These are phyloP conservation scores for Gossypium turneri DNA, from an alignment of 345 rosid genomes.

Conservation along the genomic window DNA sequence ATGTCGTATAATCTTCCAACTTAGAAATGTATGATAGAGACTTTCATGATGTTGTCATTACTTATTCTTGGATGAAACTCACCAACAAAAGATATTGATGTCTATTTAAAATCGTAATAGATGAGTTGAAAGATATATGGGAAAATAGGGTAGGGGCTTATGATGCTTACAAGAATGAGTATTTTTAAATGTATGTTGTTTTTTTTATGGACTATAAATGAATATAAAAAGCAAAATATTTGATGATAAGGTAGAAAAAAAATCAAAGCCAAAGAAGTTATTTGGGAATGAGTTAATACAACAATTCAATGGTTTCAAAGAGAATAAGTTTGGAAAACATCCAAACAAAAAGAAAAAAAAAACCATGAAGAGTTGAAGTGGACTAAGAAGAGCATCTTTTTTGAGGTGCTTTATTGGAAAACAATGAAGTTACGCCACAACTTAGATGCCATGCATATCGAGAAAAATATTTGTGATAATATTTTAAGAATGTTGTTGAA, in stretches of 20 bases:
- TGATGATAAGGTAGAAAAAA: not conserved
- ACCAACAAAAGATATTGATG: not conserved
- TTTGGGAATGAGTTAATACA: not conserved
- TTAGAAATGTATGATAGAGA: not conserved
- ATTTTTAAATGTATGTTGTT: not conserved
- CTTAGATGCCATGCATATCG: no score
- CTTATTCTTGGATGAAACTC: not conserved
- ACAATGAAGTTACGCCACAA: no score
- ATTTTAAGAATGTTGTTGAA: no score
- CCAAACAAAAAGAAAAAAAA: no score
- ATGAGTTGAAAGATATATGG: not conserved
- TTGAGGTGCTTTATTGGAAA: no score
- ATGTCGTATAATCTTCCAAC: not conserved
- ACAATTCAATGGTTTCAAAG: not conserved
- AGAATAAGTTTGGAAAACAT: not conserved
- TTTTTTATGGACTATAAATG: not conserved
- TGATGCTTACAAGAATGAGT: not conserved
- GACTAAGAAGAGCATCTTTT: no score
- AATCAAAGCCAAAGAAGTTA: not conserved
- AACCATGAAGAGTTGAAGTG: no score
- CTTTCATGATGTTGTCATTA: not conserved
- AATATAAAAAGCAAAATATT: not conserved
- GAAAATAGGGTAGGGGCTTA: not conserved
- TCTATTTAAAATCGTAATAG: not conserved
- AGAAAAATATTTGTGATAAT: no score